phyloP scores from a whole-genome alignment of 441 rosid species.

The Populus hybrid region DNA sequence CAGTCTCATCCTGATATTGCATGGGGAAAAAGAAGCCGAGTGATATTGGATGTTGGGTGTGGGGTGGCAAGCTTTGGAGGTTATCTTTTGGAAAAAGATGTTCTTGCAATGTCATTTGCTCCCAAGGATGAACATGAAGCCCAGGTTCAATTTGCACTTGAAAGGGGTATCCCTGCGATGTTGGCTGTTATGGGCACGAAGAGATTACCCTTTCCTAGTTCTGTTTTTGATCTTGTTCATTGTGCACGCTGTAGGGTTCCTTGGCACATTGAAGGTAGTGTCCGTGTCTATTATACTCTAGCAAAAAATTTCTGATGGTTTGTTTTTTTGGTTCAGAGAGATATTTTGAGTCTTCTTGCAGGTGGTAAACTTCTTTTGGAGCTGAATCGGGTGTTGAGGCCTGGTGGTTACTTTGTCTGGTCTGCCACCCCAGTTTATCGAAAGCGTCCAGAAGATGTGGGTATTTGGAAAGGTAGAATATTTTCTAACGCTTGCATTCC shows the following conservation, averaged over 20 bases:
- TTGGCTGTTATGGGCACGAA: slow-evolving; percentile 96
- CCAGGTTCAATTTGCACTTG: slow-evolving; percentile 76
- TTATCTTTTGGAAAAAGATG: slow-evolving; percentile 80
- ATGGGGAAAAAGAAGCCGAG: slow-evolving; percentile 86
- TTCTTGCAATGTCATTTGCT: slow-evolving; percentile 86
- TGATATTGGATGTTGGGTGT: slow-evolving; percentile 92
- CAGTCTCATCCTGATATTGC: slow-evolving; percentile 83
- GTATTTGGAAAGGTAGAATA: slow-evolving; percentile 74
- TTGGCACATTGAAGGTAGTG: slow-evolving; percentile 94
- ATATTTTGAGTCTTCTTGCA: slow-evolving; percentile 20
- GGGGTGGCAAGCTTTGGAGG: slow-evolving; percentile 98
- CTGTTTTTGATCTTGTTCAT: slow-evolving; percentile 83
- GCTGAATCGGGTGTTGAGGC: slow-evolving; percentile 58
- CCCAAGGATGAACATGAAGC: slow-evolving; percentile 99
- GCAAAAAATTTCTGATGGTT: neutral
- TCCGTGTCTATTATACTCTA: neutral
- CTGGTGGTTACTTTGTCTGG: slow-evolving; percentile 97
- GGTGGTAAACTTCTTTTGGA: slow-evolving; percentile 59
- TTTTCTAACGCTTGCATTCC: slow-evolving; percentile 6
- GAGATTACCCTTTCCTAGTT: slow-evolving; percentile 90
- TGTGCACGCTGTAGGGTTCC: slow-evolving; percentile 99
- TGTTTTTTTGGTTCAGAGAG: neutral
- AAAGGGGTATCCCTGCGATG: slow-evolving; percentile 76
- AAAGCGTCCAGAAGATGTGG: slow-evolving; percentile 64
- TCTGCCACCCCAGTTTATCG: slow-evolving; percentile 99